These are phyloP conservation scores for Sanguinoderma infundibulare DNA, from an alignment of 1,284 basidiomycete genomes.

Conservation along the genomic window DNA sequence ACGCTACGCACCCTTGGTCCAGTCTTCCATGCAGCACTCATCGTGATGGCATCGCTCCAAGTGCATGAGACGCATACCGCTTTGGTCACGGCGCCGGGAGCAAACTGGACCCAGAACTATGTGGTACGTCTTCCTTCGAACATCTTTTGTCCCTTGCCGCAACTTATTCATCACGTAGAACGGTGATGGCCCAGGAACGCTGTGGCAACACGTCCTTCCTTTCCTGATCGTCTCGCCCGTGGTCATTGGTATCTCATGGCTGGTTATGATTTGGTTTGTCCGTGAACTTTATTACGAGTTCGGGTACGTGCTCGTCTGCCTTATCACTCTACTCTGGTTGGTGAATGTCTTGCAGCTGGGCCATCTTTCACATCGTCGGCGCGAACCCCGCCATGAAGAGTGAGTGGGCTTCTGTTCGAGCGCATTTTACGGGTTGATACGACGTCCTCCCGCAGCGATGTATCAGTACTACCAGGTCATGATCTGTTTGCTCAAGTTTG, in stretches of 20 bases:
- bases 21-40: conserved; percentile 78
- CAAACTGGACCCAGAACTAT: conserved; percentile 20
- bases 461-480: conserved; percentile 85
- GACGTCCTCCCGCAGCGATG: conserved; percentile 57
- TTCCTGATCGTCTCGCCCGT: conserved; percentile 47
- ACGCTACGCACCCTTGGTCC: neutral
- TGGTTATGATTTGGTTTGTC: conserved; percentile 43
- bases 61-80: conserved; percentile 71
- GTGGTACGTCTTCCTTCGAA: conserved; percentile 14
- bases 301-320: conserved; percentile 39
- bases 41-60: conserved; percentile 76
- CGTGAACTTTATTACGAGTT: conserved; percentile 49
- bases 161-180: conserved; percentile 27
- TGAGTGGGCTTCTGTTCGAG: conserved; percentile 40
- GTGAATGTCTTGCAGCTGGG: conserved; percentile 56
- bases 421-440: neutral
- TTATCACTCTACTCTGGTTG: neutral
- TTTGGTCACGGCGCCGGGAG: conserved; percentile 43
- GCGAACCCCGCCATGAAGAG: conserved; percentile 82
- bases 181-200: conserved; percentile 38
- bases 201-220: conserved; percentile 50
- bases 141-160: too few relatives aligned
- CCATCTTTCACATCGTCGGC: conserved; percentile 84
- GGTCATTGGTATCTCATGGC: conserved; percentile 43
- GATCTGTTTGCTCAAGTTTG: conserved; percentile 85